These are phyloP conservation scores for carrot (Daucus carota) DNA, from an alignment of 129 eudicot species.

Conservation along the genomic window DH1_v3.0 NC_030389.2:3658501-3659000, in stretches of 20 bases:
- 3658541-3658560: background rate
- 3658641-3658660: conserved; percentile 60
- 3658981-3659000: no score
- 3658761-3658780: conserved; percentile 65
- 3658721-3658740: conserved; percentile 60
- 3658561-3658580: background rate
- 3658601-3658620: conserved; percentile 70
- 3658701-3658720: conserved; percentile 63
- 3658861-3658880: background rate
- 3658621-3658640: conserved; percentile 66
- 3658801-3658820: background rate
- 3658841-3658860: background rate
- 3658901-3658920: conserved; percentile 46
- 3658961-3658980: no score
- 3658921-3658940: conserved; percentile 76
- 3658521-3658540: background rate
- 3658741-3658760: conserved; percentile 72
- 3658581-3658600: conserved; percentile 15
- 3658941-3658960: no score
- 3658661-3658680: conserved; percentile 55
- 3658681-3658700: conserved; percentile 55
- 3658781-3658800: conserved; percentile 47
- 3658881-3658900: conserved; percentile 68
- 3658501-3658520: conserved; percentile 53
- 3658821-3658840: background rate